Conservation (phyloP, 2,329 filamentous ascomycete species). For the Rhynchosporium agropyri region DNA sequence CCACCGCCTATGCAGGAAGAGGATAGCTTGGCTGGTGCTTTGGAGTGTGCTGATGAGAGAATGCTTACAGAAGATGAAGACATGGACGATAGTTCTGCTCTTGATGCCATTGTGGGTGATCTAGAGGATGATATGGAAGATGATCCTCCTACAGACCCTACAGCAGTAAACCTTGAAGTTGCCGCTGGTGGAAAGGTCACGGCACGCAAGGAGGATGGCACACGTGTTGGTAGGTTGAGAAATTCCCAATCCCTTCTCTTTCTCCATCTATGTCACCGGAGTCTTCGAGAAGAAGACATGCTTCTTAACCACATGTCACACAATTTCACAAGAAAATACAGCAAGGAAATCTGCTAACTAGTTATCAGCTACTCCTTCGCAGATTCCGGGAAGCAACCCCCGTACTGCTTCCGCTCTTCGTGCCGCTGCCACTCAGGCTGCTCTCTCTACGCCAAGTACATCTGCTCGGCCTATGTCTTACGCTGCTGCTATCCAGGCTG, state of each 20-base stretch:
- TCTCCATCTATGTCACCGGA: too few relatives aligned
- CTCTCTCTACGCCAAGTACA: conserved; percentile 48
- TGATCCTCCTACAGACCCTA: conserved; percentile 74
- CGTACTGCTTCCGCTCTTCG: conserved; percentile 46
- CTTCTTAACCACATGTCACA: neutral
- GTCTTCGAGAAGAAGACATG: too few relatives aligned
- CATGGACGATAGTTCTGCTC: conserved; percentile 64
- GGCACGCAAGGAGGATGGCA: conserved; percentile 89
- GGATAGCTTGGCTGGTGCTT: conserved; percentile 66
- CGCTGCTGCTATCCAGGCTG: conserved; percentile 76
- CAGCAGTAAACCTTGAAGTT: conserved; percentile 89
- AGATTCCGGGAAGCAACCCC: conserved; percentile 53
- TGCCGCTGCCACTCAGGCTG: conserved; percentile 42
- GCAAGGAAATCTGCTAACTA: neutral
- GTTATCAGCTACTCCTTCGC: conserved; percentile 68
- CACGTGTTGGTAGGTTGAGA: conserved; percentile 56
- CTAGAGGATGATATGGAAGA: conserved; percentile 82
- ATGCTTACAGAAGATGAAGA: conserved; percentile 75
- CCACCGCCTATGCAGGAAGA: conserved; percentile 59
- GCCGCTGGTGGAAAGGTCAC: conserved; percentile 85
- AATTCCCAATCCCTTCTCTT: neutral
- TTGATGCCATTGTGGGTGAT: conserved; percentile 90
- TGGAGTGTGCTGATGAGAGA: conserved; percentile 93
- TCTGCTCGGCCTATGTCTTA: conserved; percentile 76
- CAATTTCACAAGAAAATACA: neutral